Percentiles rank a stretch among this genome's conserved stretches.
Conservation (phyloP, 371 early-diverging fungal species). For the Choanephora cucurbitarum region DNA sequence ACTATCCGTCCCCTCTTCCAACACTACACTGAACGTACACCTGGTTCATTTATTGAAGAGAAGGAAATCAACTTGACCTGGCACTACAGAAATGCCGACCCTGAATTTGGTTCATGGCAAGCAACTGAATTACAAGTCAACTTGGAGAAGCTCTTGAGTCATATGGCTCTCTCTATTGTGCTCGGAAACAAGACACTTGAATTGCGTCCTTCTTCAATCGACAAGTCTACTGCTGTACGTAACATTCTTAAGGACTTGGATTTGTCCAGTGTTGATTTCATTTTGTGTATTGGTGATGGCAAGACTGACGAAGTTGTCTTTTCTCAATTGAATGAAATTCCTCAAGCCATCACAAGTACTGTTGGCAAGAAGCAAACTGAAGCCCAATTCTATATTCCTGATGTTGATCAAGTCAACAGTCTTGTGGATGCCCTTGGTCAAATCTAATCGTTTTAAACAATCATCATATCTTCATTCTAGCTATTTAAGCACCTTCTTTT, state of each 20-base stretch:
- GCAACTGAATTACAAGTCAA: constrained; percentile 89
- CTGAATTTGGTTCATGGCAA: constrained; percentile 81
- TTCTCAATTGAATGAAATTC: constrained; percentile 63
- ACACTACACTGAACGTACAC: constrained; percentile 94
- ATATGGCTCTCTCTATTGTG: constrained; percentile 91
- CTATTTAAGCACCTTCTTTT: too few species aligned
- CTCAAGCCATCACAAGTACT: constrained; percentile 77
- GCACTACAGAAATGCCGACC: constrained; percentile 92
- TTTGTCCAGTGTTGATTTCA: constrained; percentile 59
- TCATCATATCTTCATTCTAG: background rate
- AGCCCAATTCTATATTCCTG: constrained; percentile 84
- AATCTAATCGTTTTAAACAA: constrained; percentile 7
- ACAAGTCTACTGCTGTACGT: constrained; percentile 86
- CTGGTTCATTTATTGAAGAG: constrained; percentile 92
- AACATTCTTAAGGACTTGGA: constrained; percentile 84
- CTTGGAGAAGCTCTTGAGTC: constrained; percentile 88
- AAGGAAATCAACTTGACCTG: constrained; percentile 91
- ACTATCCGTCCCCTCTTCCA: constrained; percentile 91
- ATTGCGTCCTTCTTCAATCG: constrained; percentile 88
- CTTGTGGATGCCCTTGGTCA: constrained; percentile 55
- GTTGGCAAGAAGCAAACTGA: constrained; percentile 97
- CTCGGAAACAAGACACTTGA: constrained; percentile 94
- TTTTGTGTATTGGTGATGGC: constrained; percentile 90
- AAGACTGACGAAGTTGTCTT: constrained; percentile 90
- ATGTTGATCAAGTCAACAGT: constrained; percentile 63